Percentiles rank a stretch among this genome's conserved stretches.
These are phyloP conservation scores for Puccinia horiana DNA, from an alignment of 1,284 basidiomycete genomes.

Conservation along the genomic window DNA sequence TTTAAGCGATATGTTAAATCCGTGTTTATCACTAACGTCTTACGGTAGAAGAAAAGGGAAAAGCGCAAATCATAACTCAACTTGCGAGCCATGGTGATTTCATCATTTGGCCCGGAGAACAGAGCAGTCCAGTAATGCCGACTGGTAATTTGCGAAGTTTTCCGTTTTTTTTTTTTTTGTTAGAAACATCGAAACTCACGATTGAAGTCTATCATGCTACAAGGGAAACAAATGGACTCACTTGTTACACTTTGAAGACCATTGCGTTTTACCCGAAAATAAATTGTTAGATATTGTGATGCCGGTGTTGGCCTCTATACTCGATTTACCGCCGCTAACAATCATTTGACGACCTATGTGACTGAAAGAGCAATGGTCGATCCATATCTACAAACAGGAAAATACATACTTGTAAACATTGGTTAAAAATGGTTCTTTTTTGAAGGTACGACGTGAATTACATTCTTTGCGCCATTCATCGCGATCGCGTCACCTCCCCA, in stretches of 20 bases:
- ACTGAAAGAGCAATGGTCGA: slow-evolving; percentile 49
- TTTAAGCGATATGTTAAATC: background rate
- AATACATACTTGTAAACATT: background rate
- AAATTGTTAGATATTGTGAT: slow-evolving; percentile 36
- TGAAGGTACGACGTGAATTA: background rate
- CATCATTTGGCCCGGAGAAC: slow-evolving; percentile 18
- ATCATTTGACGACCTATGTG: slow-evolving; percentile 47
- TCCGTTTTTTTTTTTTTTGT: background rate
- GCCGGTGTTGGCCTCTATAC: background rate
- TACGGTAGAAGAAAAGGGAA: background rate
- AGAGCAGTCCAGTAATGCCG: slow-evolving; percentile 43
- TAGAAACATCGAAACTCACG: background rate
- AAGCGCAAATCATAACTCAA: background rate
- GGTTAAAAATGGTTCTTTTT: background rate
- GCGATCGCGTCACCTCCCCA: slow-evolving; percentile 45
- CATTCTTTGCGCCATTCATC: slow-evolving; percentile 7
- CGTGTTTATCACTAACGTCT: background rate
- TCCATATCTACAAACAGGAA: slow-evolving; percentile 30
- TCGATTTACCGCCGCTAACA: slow-evolving; percentile 2
- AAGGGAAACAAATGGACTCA: slow-evolving; percentile 4
- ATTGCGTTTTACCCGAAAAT: slow-evolving; percentile 26
- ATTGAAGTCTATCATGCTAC: background rate
- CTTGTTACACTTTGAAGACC: slow-evolving; percentile 38
- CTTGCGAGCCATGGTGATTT: slow-evolving; percentile 47
- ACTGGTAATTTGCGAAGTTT: background rate